Conservation (phyloP, 208 protist genomes). For the Crithidia brevicula region DNA sequence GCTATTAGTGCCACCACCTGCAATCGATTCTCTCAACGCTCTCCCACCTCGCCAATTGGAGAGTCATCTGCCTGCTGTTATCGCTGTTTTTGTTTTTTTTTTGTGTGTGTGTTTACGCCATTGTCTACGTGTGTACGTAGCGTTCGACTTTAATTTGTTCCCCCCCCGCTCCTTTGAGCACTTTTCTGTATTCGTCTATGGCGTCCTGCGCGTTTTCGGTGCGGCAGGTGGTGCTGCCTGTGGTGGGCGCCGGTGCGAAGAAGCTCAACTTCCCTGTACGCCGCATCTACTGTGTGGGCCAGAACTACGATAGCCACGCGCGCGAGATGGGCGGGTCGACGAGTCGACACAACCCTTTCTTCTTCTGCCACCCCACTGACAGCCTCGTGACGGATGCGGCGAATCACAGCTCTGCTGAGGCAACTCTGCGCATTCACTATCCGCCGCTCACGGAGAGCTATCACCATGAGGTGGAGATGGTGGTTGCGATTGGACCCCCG, state of each 20-base stretch:
- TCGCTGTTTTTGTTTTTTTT: constrained; percentile 1
- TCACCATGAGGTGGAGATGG: constrained; percentile 88
- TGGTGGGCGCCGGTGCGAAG: constrained; percentile 34
- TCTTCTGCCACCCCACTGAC: constrained; percentile 84
- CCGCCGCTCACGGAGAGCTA: constrained; percentile 69
- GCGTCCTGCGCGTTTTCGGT: constrained; percentile 36
- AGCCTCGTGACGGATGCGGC: constrained; percentile 40
- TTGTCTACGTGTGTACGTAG: background rate
- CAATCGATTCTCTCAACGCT: no score
- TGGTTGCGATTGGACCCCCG: constrained; percentile 64
- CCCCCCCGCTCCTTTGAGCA: background rate
- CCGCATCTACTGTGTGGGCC: constrained; percentile 76
- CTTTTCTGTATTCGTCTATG: constrained; percentile 9
- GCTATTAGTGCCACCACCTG: no score
- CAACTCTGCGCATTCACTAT: constrained; percentile 49
- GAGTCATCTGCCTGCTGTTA: background rate
- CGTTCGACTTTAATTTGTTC: no score
- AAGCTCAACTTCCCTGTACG: constrained; percentile 63
- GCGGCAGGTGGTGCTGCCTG: constrained; percentile 44
- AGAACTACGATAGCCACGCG: constrained; percentile 81
- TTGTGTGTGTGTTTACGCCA: background rate
- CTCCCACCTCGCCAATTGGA: no score
- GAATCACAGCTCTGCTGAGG: constrained; percentile 29
- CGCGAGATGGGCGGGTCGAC: constrained; percentile 68
- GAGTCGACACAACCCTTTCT: constrained; percentile 63